Base-by-base conservation (phyloP, 305 asterid genomes). In the Striga hermonthica region DNA sequence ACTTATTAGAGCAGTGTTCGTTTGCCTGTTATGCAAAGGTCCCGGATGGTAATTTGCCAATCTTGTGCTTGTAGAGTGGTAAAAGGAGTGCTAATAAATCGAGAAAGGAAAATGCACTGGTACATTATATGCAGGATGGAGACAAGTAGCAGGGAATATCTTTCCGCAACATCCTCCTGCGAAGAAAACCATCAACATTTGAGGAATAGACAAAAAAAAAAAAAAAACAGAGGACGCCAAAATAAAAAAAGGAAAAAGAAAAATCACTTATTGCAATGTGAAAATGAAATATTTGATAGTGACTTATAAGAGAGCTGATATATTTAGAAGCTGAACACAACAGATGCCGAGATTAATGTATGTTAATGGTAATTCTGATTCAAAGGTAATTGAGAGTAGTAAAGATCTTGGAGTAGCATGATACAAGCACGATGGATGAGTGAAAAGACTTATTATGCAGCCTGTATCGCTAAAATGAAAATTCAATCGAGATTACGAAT, bases 1-100 rank as follows among this genome's bases (percentile, higher is more conserved):
- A 57, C 56, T 39, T 9, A 59, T 39, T 9, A 59, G 62, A 61
- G 62, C 37, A 55, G 67, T 63, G 48, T 68, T 58, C 31, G 11
- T 11, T 8, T 4, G 6, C 47, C 4, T 7, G 31, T 15, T 37
- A 61, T 47, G 0, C 57, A 38, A 50, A 7, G 11, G 59, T 57
- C 2, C 31, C 6, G 43, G 22, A 11, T 49, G 7, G 14, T n/a
- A 11, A 43, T 43, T 43, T 3, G 44, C 9, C 49, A 43, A 43
- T 7, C 11, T 43, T 43, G 9, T 43, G 49, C 37, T 9, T 4
- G 6, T 6, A 22, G 14, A 39, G 54, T 28, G n/a, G 55, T 16
- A 39, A 54, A 4, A 52, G 52, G 1, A 9, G 64, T 36, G 47
- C 43, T n/a, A 59, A 60, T 34, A 34, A 6, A 65, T 4, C 10